phyloP scores from a whole-genome alignment of 257 asterid species.

The Plantago elongata region DNA sequence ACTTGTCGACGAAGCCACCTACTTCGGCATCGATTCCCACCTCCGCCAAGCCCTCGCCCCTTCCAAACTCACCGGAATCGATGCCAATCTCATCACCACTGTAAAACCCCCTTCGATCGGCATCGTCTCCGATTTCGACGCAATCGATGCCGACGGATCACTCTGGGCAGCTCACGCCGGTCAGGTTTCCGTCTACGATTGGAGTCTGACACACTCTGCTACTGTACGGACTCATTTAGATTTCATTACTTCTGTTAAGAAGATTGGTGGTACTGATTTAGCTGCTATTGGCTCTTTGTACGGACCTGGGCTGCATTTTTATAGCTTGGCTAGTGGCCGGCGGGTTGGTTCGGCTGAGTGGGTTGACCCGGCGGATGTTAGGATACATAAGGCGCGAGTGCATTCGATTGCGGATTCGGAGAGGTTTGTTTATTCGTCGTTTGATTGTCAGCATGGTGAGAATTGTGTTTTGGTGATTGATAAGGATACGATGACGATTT shows the following conservation, averaged over 20 bases:
- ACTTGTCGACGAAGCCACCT: conserved; percentile 74
- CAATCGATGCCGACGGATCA: conserved; percentile 72
- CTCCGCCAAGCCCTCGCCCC: conserved; percentile 80
- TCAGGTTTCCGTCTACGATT: conserved; percentile 79
- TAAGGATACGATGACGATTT: conserved; percentile 46
- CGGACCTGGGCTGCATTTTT: conserved; percentile 69
- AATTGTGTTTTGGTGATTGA: conserved; percentile 71
- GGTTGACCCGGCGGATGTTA: conserved; percentile 78
- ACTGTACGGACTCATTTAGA: conserved; percentile 83
- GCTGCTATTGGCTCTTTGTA: conserved; percentile 62
- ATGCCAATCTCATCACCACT: conserved; percentile 46
- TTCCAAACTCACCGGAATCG: conserved; percentile 53
- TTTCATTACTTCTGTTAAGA: conserved; percentile 39
- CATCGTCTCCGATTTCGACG: conserved; percentile 66
- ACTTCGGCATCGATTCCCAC: conserved; percentile 78
- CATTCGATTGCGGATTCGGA: conserved; percentile 60
- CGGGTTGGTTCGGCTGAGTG: conserved; percentile 70
- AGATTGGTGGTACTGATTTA: conserved; percentile 41
- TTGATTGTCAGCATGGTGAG: conserved; percentile 73
- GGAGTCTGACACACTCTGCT: conserved; percentile 62
- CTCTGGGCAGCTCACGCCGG: conserved; percentile 90
- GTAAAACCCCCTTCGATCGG: conserved; percentile 63
- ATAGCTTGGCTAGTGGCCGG: conserved; percentile 59
- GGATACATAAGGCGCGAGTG: conserved; percentile 78
- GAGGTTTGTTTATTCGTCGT: conserved; percentile 58